Evolutionary conservation across 768 basidiomycete genomes (phyloP).

Genomic region (Tricholoma flavovirens): DNA sequence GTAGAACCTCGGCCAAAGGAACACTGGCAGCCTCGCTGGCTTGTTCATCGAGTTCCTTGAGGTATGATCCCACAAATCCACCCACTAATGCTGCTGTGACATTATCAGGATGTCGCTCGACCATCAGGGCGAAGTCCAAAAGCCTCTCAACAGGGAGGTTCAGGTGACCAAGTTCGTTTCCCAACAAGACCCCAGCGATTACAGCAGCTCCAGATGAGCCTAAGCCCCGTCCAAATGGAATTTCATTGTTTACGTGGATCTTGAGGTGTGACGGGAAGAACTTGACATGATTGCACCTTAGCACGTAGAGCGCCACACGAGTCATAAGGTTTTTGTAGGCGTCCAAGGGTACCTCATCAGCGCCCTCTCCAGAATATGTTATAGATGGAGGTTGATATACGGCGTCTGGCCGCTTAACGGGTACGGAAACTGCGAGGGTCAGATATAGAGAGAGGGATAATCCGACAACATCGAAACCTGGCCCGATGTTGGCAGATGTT

Average conservation of each 20-base stretch:
- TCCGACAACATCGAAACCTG: slow-evolving; percentile 99
- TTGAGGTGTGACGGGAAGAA: slow-evolving; percentile 71
- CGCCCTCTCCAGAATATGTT: slow-evolving; percentile 83
- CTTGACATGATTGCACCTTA: slow-evolving; percentile 78
- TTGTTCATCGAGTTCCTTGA: slow-evolving; percentile 78
- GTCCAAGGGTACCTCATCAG: slow-evolving; percentile 85
- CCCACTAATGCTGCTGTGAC: slow-evolving; percentile 96
- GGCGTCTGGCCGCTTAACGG: slow-evolving; percentile 21
- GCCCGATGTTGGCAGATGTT: slow-evolving; percentile 98
- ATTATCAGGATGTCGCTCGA: slow-evolving; percentile 98
- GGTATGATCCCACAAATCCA: slow-evolving; percentile 95
- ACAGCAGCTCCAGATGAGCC: slow-evolving; percentile 99
- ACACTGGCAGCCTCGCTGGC: slow-evolving; percentile 84
- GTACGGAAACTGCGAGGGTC: slow-evolving; percentile 56
- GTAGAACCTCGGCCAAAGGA: slow-evolving; percentile 91
- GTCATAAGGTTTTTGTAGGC: slow-evolving; percentile 97
- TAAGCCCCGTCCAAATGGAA: slow-evolving; percentile 95
- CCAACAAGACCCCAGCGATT: slow-evolving; percentile 92
- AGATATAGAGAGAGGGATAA: slow-evolving; percentile 88
- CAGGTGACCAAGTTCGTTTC: slow-evolving; percentile 74
- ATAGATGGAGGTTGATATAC: slow-evolving; percentile 53
- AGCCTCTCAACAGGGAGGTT: slow-evolving; percentile 63
- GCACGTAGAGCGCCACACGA: slow-evolving; percentile 93
- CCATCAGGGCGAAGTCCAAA: slow-evolving; percentile 97
- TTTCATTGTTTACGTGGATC: slow-evolving; percentile 84